Conservation (phyloP, 2,329 filamentous ascomycete species). For the Teratosphaeria destructans region DNA sequence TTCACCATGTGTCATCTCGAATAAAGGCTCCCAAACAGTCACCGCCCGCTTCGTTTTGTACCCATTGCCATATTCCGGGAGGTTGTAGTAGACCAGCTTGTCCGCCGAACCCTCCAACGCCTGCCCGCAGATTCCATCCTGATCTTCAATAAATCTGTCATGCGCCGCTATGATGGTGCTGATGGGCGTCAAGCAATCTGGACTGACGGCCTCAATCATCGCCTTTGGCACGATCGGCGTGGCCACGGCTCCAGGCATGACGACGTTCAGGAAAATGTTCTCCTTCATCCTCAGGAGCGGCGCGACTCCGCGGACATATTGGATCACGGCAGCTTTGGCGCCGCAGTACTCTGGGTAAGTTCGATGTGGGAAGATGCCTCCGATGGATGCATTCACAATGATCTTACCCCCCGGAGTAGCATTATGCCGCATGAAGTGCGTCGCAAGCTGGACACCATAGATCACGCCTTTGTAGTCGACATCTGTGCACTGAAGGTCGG, state of each 20-base stretch:
- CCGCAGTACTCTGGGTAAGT: constrained; percentile 11
- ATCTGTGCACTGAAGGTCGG: constrained; percentile 7
- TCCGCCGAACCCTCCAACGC: constrained; percentile 37
- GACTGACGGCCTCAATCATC: neutral
- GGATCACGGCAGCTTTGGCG: constrained; percentile 8
- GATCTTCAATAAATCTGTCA: constrained; percentile 36
- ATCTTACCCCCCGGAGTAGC: constrained; percentile 8
- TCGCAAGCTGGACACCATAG: constrained; percentile 10
- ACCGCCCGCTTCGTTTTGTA: constrained; percentile 32
- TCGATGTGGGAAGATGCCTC: constrained; percentile 9
- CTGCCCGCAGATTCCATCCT: constrained; percentile 29
- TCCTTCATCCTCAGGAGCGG: constrained; percentile 4
- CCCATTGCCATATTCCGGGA: constrained; percentile 33
- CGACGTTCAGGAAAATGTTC: constrained; percentile 5
- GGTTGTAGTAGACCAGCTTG: constrained; percentile 29
- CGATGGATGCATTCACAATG: constrained; percentile 9
- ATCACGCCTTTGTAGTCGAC: constrained; percentile 9
- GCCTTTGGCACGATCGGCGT: neutral
- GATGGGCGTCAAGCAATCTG: constrained; percentile 27
- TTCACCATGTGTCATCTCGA: constrained; percentile 36
- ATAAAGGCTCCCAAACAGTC: constrained; percentile 41
- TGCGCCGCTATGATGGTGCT: constrained; percentile 38
- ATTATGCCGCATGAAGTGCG: constrained; percentile 13
- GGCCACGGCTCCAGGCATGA: neutral
- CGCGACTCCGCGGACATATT: constrained; percentile 3